These are phyloP conservation scores for Trichoderma brevicompactum DNA, from an alignment of 2,329 filamentous ascomycete genomes.

Conservation along the genomic window DNA sequence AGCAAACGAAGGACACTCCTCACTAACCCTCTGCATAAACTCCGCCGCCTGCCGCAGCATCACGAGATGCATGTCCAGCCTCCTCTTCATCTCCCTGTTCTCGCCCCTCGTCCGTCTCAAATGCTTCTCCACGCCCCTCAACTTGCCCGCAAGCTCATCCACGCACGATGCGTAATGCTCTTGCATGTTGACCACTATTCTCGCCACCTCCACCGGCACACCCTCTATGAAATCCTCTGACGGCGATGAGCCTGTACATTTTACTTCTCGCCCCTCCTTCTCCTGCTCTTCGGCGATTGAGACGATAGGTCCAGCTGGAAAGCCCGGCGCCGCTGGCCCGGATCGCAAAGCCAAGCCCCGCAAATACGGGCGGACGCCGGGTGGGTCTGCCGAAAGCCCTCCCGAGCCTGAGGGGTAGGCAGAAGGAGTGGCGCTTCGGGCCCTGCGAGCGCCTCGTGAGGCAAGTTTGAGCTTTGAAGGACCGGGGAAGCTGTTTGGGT, in stretches of 20 bases:
- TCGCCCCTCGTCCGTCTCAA: conserved; percentile 15
- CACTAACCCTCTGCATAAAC: conserved; percentile 33
- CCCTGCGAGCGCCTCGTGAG: neutral
- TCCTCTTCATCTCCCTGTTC: conserved; percentile 29
- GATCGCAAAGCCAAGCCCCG: neutral
- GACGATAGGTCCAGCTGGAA: neutral
- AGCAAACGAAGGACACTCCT: conserved; percentile 3
- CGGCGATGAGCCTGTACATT: neutral
- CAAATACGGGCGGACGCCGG: neutral
- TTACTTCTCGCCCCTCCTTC: neutral
- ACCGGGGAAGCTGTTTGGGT: neutral
- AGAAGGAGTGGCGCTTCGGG: neutral
- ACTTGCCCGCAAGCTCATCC: conserved; percentile 28
- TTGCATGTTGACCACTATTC: conserved; percentile 33
- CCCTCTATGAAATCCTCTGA: conserved; percentile 2
- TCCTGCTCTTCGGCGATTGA: neutral
- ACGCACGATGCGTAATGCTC: conserved; percentile 34
- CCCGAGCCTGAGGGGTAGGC: neutral
- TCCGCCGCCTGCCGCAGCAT: conserved; percentile 34
- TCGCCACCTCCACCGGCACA: conserved; percentile 29
- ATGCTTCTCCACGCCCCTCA: conserved; percentile 13
- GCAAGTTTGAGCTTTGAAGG: neutral
- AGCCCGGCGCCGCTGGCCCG: neutral
- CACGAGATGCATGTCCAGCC: conserved; percentile 32
- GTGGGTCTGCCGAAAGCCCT: neutral